Conservation (phyloP, 345 rosid species). For the Cochlearia excelsa region DNA sequence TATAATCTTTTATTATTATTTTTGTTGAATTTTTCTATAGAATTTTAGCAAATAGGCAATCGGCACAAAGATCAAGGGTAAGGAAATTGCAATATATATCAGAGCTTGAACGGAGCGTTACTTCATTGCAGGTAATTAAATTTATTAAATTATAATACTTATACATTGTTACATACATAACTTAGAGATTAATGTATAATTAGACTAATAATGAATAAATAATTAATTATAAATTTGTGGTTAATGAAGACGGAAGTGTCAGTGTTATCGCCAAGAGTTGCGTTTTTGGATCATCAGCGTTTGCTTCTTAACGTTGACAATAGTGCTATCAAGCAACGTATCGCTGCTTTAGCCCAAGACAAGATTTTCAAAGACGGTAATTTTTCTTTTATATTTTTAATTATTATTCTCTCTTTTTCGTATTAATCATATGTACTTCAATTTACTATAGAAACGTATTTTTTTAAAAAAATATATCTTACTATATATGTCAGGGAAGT, state of each 20-base stretch:
- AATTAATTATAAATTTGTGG: background rate
- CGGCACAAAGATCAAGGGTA: slow-evolving; percentile 92
- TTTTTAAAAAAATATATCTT: background rate
- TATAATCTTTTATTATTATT: background rate
- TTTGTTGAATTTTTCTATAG: slow-evolving; percentile 12
- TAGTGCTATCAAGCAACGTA: slow-evolving; percentile 85
- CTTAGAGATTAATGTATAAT: too few species aligned
- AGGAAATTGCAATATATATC: slow-evolving; percentile 91
- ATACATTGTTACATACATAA: background rate
- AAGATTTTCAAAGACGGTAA: slow-evolving; percentile 92
- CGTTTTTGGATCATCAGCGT: slow-evolving; percentile 84
- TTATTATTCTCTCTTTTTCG: background rate
- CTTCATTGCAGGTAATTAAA: slow-evolving; percentile 61
- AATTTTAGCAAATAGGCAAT: slow-evolving; percentile 84
- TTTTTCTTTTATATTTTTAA: slow-evolving; percentile 6
- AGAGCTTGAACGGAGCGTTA: slow-evolving; percentile 88
- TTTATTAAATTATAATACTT: background rate
- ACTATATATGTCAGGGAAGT: background rate
- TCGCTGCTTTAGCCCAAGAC: slow-evolving; percentile 91
- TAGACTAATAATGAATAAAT: too few species aligned
- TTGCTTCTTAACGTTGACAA: slow-evolving; percentile 84
- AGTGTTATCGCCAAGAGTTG: slow-evolving; percentile 83
- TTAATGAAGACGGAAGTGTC: slow-evolving; percentile 73
- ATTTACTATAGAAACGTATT: background rate
- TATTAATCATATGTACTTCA: background rate